A percentile compares a stretch with the other conserved stretches of the same genome.
Evolutionary conservation across 2,329 filamentous ascomycete species (phyloP).

Genomic region (Endocalyx cinctus): DNA sequence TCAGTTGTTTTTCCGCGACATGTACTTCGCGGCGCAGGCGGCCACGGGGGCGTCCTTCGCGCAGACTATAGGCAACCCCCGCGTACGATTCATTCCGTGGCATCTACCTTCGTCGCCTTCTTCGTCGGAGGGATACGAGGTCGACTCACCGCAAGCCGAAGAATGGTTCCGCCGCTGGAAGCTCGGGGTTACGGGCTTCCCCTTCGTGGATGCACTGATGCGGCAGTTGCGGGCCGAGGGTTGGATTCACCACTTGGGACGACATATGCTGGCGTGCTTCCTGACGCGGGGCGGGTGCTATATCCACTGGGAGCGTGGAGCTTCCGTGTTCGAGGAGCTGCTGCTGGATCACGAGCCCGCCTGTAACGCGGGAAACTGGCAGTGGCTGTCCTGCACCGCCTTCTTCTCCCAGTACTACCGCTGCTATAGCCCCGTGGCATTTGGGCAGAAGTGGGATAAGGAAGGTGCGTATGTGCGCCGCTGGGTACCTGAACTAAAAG

Average conservation of each 20-base stretch:
- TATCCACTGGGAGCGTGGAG: conserved; percentile 73
- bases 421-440: conserved; percentile 66
- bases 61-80: conserved; percentile 60
- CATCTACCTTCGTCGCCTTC: conserved; percentile 60
- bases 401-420: conserved; percentile 71
- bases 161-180: conserved; percentile 66
- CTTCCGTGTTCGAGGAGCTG: conserved; percentile 73
- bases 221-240: conserved; percentile 66
- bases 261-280: conserved; percentile 76
- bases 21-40: conserved; percentile 78
- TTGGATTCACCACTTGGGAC: conserved; percentile 76
- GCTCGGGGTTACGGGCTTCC: conserved; percentile 66
- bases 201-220: conserved; percentile 79
- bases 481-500: conserved; percentile 63
- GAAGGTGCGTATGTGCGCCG: conserved; percentile 58
- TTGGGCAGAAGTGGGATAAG: conserved; percentile 72
- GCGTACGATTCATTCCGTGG: conserved; percentile 75
- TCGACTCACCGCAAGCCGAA: conserved; percentile 61
- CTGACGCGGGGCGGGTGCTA: conserved; percentile 77
- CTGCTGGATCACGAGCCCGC: conserved; percentile 71
- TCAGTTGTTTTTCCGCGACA: conserved; percentile 73
- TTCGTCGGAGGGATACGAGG: conserved; percentile 46
- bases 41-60: conserved; percentile 59
- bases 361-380: conserved; percentile 73
- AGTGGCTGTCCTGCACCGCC: conserved; percentile 71